Percentiles rank a stretch among this genome's conserved stretches.
Conservation (phyloP, 805 yeast species). For the Candida ficus region DNA sequence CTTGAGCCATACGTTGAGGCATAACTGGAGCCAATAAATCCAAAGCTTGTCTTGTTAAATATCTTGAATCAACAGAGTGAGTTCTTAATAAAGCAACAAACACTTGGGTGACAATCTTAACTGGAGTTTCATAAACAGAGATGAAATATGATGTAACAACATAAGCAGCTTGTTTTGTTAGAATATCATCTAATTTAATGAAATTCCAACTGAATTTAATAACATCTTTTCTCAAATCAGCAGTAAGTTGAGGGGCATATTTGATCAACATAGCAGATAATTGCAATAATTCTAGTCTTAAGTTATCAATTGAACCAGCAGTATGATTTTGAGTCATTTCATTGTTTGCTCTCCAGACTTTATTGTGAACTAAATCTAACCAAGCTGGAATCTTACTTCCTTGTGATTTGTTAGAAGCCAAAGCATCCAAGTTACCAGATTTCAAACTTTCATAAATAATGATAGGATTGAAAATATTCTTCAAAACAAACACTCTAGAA, state of each 20-base stretch:
- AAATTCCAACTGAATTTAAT: constrained; percentile 94
- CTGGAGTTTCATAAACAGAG: constrained; percentile 81
- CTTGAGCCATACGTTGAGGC: constrained; percentile 54
- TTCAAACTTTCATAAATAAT: constrained; percentile 56
- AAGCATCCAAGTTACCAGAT: constrained; percentile 40
- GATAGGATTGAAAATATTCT: constrained; percentile 59
- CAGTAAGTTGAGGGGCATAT: constrained; percentile 54
- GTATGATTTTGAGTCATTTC: constrained; percentile 47
- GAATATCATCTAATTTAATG: constrained; percentile 80
- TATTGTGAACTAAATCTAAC: constrained; percentile 56
- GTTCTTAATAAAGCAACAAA: constrained; percentile 86
- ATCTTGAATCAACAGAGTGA: constrained; percentile 79
- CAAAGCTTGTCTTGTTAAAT: constrained; percentile 79
- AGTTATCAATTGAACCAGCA: constrained; percentile 68
- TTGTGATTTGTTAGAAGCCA: constrained; percentile 35
- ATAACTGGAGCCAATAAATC: constrained; percentile 86
- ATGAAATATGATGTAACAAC: constrained; percentile 84
- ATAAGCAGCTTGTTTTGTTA: constrained; percentile 90
- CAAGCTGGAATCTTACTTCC: constrained; percentile 42
- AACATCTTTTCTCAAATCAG: constrained; percentile 70
- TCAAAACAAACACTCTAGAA: constrained; percentile 58
- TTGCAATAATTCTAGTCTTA: constrained; percentile 74
- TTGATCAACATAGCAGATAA: constrained; percentile 72
- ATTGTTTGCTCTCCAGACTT: constrained; percentile 68
- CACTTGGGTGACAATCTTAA: constrained; percentile 83